Percentiles rank a stretch among this genome's conserved stretches.
These are phyloP conservation scores for Didymella keratinophila DNA, from an alignment of 2,329 filamentous ascomycete species.

Conservation along the genomic window DNA sequence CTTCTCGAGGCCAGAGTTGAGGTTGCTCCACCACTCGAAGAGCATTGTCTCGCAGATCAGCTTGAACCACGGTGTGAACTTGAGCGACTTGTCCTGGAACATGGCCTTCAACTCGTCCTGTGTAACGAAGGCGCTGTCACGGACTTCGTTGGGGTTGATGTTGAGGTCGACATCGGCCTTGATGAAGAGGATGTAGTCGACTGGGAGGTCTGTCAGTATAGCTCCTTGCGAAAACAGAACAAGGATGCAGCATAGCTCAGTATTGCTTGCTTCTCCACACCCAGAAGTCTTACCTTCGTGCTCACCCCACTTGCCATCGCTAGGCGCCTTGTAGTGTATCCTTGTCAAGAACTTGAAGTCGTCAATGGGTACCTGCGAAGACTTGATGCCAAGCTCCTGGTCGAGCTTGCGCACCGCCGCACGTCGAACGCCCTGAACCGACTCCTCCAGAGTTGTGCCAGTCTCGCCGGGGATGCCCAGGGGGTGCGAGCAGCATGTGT, in stretches of 20 bases:
- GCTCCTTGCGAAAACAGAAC: neutral
- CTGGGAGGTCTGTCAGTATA: slow-evolving; percentile 56
- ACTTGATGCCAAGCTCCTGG: slow-evolving; percentile 92
- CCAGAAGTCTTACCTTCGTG: slow-evolving; percentile 80
- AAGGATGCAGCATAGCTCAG: slow-evolving; percentile 22
- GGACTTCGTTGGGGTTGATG: slow-evolving; percentile 86
- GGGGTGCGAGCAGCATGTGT: slow-evolving; percentile 98
- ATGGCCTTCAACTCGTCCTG: slow-evolving; percentile 82
- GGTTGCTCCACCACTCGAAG: slow-evolving; percentile 94
- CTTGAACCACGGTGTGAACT: slow-evolving; percentile 99
- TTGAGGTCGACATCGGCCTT: slow-evolving; percentile 82
- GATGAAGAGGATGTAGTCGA: slow-evolving; percentile 99
- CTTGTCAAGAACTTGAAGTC: slow-evolving; percentile 93
- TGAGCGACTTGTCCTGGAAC: slow-evolving; percentile 80
- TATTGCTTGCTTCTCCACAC: neutral
- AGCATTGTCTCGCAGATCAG: slow-evolving; percentile 98
- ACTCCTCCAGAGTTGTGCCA: slow-evolving; percentile 79
- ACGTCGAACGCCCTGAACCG: slow-evolving; percentile 85
- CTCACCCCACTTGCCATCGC: slow-evolving; percentile 97
- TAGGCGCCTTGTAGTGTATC: slow-evolving; percentile 98
- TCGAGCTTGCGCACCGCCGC: slow-evolving; percentile 93
- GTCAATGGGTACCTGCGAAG: slow-evolving; percentile 86
- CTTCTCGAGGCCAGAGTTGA: slow-evolving; percentile 81
- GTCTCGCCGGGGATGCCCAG: slow-evolving; percentile 91
- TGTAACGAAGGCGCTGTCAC: slow-evolving; percentile 83